Evolutionary conservation across 1,139 yeast species (phyloP), one percentile per base, ranked within the genome.

Genomic region (Kodamaea sp.): DNA sequence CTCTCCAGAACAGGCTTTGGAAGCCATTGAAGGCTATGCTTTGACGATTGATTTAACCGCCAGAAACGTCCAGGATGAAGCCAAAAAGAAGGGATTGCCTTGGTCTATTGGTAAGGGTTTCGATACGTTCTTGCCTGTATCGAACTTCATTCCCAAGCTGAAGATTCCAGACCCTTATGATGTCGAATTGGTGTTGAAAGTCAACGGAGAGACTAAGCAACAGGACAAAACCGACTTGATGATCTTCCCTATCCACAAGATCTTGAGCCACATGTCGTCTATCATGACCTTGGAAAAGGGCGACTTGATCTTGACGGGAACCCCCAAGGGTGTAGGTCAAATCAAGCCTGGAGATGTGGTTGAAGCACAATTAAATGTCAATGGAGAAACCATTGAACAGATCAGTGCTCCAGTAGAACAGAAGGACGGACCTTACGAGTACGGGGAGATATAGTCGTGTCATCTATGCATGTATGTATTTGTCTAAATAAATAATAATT

Each of bases 61-160:
- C 0, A 76, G 98, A 58, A 89, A 90, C 53, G 95, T 92, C 22
- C 99, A 92, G 62, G 90, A 85, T 52, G 96, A 83, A 54, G 97
- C 97, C 32, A 94, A 92, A 63, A 77, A 75, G 65, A 88, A 88
- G 59, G 97, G 98, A 2, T 72, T 92, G 38, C 98, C 98, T 10
- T 92, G 99, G 99, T 66, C 94, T 4, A 87, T 90, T 48, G 96
- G 94, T 24, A 94, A 92, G 59, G 98, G 98, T 0, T 92, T 89
- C 57, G 98, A 92, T 56, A 92, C 98, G 0, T 92, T 92, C 59
- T 70, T 87, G 55, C 98, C 98, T 2, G 62, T 92, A 15, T 82
- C 95, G 7, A 61, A 68, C 18, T 78, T 80, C 47, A 82, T 92
- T 38, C 76, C 90, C 9, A 84, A 84, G 53, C 60, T 59, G 2